Evolutionary conservation across 2,329 filamentous ascomycete species (phyloP).

Genomic region (Cladosporium sphaerospermum): DNA sequence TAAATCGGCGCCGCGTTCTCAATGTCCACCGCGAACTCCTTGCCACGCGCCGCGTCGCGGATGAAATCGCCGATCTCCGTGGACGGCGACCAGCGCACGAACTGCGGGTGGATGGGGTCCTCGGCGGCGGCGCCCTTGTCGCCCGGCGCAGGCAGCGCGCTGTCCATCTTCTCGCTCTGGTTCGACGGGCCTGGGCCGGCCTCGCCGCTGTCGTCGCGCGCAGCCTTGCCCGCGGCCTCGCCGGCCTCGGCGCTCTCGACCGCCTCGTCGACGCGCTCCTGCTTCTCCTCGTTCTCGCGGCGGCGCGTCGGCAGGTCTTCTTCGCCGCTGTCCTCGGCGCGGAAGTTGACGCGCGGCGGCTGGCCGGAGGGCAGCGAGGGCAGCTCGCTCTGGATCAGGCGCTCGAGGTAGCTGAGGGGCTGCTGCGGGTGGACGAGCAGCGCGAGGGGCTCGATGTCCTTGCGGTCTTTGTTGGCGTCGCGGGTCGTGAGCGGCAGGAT

Average conservation of each 20-base stretch:
- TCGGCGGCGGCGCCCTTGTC: slow-evolving; percentile 37
- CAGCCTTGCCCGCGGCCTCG: slow-evolving; percentile 44
- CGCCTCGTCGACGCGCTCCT: slow-evolving; percentile 32
- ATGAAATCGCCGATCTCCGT: slow-evolving; percentile 95
- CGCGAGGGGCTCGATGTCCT: slow-evolving; percentile 75
- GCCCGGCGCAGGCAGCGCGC: slow-evolving; percentile 33
- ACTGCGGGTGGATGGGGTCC: slow-evolving; percentile 50
- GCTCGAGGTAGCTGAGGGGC: slow-evolving; percentile 82
- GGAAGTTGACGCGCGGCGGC: slow-evolving; percentile 69
- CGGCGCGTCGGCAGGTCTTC: slow-evolving; percentile 37
- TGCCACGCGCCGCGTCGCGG: slow-evolving; percentile 74
- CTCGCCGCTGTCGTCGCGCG: slow-evolving; percentile 33
- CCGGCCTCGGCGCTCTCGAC: slow-evolving; percentile 44
- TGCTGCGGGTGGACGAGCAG: slow-evolving; percentile 85
- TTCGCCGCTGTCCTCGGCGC: slow-evolving; percentile 67
- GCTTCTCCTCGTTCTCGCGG: slow-evolving; percentile 30
- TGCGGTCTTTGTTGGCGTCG: slow-evolving; percentile 54
- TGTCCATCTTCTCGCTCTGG: slow-evolving; percentile 13
- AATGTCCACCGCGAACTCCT: slow-evolving; percentile 79
- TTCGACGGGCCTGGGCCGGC: neutral
- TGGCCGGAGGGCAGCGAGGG: slow-evolving; percentile 59
- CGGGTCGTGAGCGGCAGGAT: slow-evolving; percentile 66
- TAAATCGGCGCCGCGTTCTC: slow-evolving; percentile 67
- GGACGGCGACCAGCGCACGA: slow-evolving; percentile 80
- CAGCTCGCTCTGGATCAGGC: slow-evolving; percentile 81